Evolutionary conservation across 2,329 filamentous ascomycete genomes (phyloP).

Genomic region (Taxawa tesnikishii): DNA sequence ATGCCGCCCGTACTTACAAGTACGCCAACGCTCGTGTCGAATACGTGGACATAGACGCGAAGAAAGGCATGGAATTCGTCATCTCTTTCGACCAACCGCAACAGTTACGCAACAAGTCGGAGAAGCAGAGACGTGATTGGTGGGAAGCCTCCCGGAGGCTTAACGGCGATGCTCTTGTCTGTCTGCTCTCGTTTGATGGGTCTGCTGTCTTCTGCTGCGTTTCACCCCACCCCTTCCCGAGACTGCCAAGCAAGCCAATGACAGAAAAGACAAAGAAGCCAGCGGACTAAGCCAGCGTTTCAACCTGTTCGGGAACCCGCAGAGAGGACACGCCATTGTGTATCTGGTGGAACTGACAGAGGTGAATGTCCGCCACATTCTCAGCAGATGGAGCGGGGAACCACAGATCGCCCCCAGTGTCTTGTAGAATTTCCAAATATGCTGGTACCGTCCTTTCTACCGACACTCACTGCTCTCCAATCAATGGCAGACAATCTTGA

Average conservation of each 20-base stretch:
- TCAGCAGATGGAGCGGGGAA: background rate
- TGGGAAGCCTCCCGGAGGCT: slow-evolving; percentile 40
- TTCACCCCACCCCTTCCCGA: slow-evolving; percentile 5
- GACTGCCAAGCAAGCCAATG: slow-evolving; percentile 6
- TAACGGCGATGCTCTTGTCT: slow-evolving; percentile 37
- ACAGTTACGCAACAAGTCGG: slow-evolving; percentile 10
- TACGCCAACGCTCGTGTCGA: slow-evolving; percentile 24
- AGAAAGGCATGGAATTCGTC: slow-evolving; percentile 32
- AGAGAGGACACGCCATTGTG: background rate
- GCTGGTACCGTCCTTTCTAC: slow-evolving; percentile 44
- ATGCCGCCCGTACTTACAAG: too few species aligned
- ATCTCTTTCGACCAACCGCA: slow-evolving; percentile 35
- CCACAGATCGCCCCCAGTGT: too few species aligned
- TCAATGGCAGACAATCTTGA: slow-evolving; percentile 26
- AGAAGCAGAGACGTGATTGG: slow-evolving; percentile 30
- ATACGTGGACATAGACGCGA: slow-evolving; percentile 22
- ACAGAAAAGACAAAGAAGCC: background rate
- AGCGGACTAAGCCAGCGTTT: slow-evolving; percentile 11
- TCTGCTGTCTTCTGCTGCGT: slow-evolving; percentile 16
- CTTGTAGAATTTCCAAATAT: slow-evolving; percentile 53
- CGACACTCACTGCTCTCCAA: slow-evolving; percentile 45
- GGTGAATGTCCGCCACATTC: background rate
- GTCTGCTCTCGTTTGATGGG: slow-evolving; percentile 28
- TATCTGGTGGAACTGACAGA: background rate
- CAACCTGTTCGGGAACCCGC: background rate